These are phyloP conservation scores for Rhizopus microsporus DNA, from an alignment of 371 early-diverging fungal genomes.

Conservation along the genomic window DNA sequence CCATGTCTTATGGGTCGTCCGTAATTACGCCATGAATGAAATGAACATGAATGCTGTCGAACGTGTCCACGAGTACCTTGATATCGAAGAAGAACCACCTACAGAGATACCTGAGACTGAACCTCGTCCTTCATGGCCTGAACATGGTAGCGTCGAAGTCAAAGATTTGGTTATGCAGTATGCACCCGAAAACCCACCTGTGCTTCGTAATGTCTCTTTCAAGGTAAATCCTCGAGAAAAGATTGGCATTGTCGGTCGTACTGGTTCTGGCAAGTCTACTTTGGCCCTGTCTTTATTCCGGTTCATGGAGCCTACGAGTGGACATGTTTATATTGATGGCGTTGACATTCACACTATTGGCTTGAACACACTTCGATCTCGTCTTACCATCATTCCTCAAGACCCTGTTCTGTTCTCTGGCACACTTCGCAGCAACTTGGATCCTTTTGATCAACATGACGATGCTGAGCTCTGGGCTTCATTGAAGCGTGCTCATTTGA, in stretches of 20 bases:
- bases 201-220: slow-evolving; percentile 69
- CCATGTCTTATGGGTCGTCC: slow-evolving; percentile 78
- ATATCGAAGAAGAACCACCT: slow-evolving; percentile 71
- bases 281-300: slow-evolving; percentile 74
- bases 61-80: slow-evolving; percentile 76
- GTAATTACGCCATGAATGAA: slow-evolving; percentile 78
- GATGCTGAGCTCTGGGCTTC: slow-evolving; percentile 82
- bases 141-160: slow-evolving; percentile 65
- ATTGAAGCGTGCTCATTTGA: slow-evolving; percentile 61
- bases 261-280: slow-evolving; percentile 68
- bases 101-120: slow-evolving; percentile 44
- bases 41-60: slow-evolving; percentile 88
- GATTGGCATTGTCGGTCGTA: slow-evolving; percentile 67
- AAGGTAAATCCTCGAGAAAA: slow-evolving; percentile 56
- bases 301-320: slow-evolving; percentile 66
- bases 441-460: slow-evolving; percentile 69
- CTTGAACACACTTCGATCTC: slow-evolving; percentile 61
- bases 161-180: slow-evolving; percentile 69
- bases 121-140: slow-evolving; percentile 74
- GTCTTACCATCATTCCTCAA: slow-evolving; percentile 75
- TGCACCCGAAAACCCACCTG: slow-evolving; percentile 65
- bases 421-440: slow-evolving; percentile 79
- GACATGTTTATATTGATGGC: slow-evolving; percentile 70
- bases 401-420: slow-evolving; percentile 80
- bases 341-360: slow-evolving; percentile 71